Base-by-base conservation (phyloP, 768 basidiomycete species). In the Plicaturopsis crispa region DNA sequence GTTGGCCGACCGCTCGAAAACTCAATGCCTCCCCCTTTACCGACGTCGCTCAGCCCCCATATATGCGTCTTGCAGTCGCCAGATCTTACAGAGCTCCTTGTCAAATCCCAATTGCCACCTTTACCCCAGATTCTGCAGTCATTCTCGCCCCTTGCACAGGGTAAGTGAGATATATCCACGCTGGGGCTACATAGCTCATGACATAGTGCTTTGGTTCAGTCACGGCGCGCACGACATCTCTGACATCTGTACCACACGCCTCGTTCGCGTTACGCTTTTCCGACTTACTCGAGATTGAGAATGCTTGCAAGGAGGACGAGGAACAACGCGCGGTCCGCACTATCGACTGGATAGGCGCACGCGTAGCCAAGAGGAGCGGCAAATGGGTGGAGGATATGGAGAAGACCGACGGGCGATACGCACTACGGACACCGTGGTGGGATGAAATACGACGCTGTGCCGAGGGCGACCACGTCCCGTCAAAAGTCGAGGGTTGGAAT, bases 311-410 rank as follows among this genome's bases (percentile, higher is more conserved):
- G 13, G 88, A 91, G 57, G 80, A 83, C 48, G 87, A 89, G 46
- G 81, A 85, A 44, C 62, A 76, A 47, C 82, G 88, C 22, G 84
- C 88, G 1, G 73, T 73, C 17, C 74, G 88, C 33, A 80, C 75
- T n/a, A 70, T 90, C 48, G 88, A 91, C 61, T 91, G 88, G 88
- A 81, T 91, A 46, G 72, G 82, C 24, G 74, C 75, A 8, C 76
- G 88, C 34, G 78, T 90, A 38, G 60, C 66, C 30, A 69, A 66
- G 44, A 69, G 76, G 40, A 79, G 78, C 42, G 58, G 69, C 6
- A 73, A 68, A 52, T 91, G 88, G 88, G 69, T 85, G 21, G 75
- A 78, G 30, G 77, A 84, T 49, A 52, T 79, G 31, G 76, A 84
- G 42, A 65, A 58, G 21, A 42, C 59, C 3, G 62, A 61, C 8